Evolutionary conservation across 2,329 filamentous ascomycete genomes (phyloP).

Genomic region (Trichoderma afroharzianum): DNA sequence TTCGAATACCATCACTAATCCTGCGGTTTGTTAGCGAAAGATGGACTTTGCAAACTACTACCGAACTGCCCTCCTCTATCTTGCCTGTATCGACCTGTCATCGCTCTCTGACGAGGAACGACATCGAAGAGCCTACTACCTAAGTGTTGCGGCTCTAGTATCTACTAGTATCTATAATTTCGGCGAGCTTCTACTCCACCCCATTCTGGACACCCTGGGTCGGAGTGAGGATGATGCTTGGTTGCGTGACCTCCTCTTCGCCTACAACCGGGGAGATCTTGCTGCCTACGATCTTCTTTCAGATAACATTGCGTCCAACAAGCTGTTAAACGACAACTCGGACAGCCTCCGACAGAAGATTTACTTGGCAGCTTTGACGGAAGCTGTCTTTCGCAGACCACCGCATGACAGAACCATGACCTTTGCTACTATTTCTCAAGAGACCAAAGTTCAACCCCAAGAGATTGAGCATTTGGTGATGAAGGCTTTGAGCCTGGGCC

Average conservation of each 20-base stretch:
- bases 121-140: constrained; percentile 81
- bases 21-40: constrained; percentile 50
- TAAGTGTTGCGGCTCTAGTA: constrained; percentile 86
- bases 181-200: constrained; percentile 95
- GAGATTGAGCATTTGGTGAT: constrained; percentile 98
- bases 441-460: constrained; percentile 86
- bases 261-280: constrained; percentile 94
- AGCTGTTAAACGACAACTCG: constrained; percentile 73
- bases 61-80: constrained; percentile 94
- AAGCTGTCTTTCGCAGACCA: constrained; percentile 91
- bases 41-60: constrained; percentile 95
- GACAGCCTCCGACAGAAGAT: constrained; percentile 95
- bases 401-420: constrained; percentile 94
- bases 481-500: constrained; percentile 93
- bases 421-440: constrained; percentile 80
- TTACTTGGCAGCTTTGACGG: constrained; percentile 90
- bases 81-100: constrained; percentile 86
- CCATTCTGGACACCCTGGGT: constrained; percentile 79
- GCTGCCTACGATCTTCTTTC: constrained; percentile 80
- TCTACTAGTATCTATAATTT: constrained; percentile 99
- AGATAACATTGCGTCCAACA: constrained; percentile 75
- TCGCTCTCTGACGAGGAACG: constrained; percentile 72
- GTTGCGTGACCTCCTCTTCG: constrained; percentile 93
- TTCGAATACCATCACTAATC: background rate
- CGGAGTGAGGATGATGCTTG: constrained; percentile 72